Evolutionary conservation across 768 basidiomycete genomes (phyloP).

Genomic region (Pilatotrama ljubarskyi): DNA sequence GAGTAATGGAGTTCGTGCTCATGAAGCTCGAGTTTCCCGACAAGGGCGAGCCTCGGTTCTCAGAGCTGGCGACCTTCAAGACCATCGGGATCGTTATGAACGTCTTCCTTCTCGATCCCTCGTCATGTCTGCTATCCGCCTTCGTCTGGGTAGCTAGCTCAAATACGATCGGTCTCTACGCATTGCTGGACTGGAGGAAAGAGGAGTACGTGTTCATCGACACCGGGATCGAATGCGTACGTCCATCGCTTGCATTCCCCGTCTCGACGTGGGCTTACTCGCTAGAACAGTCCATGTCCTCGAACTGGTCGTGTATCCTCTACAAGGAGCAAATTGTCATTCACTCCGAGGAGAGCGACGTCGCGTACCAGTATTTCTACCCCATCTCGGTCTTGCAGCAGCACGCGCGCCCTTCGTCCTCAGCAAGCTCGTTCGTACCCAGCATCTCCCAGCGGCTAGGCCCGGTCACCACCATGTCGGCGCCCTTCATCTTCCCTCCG

Average conservation of each 20-base stretch:
- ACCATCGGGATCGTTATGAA: slow-evolving; percentile 75
- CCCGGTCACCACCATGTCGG: slow-evolving; percentile 23
- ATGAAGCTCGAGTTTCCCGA: slow-evolving; percentile 67
- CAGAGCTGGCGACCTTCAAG: slow-evolving; percentile 60
- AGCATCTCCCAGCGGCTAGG: slow-evolving; percentile 24
- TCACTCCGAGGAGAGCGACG: slow-evolving; percentile 68
- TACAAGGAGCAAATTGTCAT: slow-evolving; percentile 69
- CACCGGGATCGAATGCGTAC: slow-evolving; percentile 71
- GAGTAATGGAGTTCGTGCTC: slow-evolving; percentile 70
- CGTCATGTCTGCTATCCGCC: slow-evolving; percentile 58
- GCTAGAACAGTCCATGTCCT: slow-evolving; percentile 52
- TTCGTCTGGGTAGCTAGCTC: slow-evolving; percentile 65
- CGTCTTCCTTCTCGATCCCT: slow-evolving; percentile 71
- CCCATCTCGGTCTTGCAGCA: slow-evolving; percentile 43
- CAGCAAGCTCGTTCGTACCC: slow-evolving; percentile 22
- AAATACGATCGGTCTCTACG: slow-evolving; percentile 61
- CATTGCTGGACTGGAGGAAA: slow-evolving; percentile 65
- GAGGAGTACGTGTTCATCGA: slow-evolving; percentile 71
- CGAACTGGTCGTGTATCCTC: slow-evolving; percentile 78
- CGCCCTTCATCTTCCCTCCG: slow-evolving; percentile 28
- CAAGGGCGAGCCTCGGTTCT: slow-evolving; percentile 46
- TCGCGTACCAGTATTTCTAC: slow-evolving; percentile 70
- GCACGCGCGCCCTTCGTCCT: slow-evolving; percentile 25
- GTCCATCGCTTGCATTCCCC: slow-evolving; percentile 32
- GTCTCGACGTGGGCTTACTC: neutral